These are phyloP conservation scores for Scedosporium dehoogii DNA, from an alignment of 2,329 filamentous ascomycete genomes.

Conservation along the genomic window DNA sequence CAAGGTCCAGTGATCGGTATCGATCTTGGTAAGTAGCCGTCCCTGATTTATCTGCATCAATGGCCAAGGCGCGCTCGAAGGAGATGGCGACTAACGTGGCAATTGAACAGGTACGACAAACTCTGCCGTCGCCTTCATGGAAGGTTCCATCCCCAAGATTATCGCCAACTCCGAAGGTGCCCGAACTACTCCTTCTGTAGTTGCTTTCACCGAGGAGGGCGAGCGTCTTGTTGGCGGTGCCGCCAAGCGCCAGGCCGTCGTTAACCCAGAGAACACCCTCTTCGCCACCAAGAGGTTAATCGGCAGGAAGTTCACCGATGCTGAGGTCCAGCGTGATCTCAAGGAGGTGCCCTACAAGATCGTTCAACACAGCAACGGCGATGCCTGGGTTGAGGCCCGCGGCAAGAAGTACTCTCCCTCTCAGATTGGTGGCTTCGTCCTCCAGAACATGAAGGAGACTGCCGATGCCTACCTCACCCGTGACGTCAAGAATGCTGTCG, in stretches of 20 bases:
- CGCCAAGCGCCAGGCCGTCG: constrained; percentile 94
- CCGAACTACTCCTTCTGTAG: constrained; percentile 85
- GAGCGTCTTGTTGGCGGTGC: constrained; percentile 95
- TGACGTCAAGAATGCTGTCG: constrained; percentile 88
- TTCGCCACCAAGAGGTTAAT: constrained; percentile 99
- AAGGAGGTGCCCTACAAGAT: constrained; percentile 99
- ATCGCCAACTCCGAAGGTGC: constrained; percentile 97
- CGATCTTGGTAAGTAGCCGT: constrained; percentile 66
- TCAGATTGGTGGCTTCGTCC: constrained; percentile 93
- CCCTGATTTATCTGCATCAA: not conserved
- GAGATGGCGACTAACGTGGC: not conserved
- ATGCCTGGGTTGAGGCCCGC: constrained; percentile 90
- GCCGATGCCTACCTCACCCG: constrained; percentile 88
- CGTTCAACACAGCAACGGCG: constrained; percentile 90
- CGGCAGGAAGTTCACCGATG: constrained; percentile 90
- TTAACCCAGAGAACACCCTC: constrained; percentile 97
- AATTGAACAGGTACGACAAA: constrained; percentile 67
- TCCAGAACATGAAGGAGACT: constrained; percentile 99
- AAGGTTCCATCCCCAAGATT: constrained; percentile 89
- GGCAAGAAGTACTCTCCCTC: constrained; percentile 95
- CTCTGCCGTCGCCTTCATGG: constrained; percentile 95
- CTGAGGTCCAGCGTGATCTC: constrained; percentile 91
- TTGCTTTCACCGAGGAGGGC: constrained; percentile 90
- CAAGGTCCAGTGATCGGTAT: constrained; percentile 97
- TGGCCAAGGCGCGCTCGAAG: not conserved